Evolutionary conservation across 2,329 filamentous ascomycete species (phyloP).

Genomic region (Diaporthe sp.): DNA sequence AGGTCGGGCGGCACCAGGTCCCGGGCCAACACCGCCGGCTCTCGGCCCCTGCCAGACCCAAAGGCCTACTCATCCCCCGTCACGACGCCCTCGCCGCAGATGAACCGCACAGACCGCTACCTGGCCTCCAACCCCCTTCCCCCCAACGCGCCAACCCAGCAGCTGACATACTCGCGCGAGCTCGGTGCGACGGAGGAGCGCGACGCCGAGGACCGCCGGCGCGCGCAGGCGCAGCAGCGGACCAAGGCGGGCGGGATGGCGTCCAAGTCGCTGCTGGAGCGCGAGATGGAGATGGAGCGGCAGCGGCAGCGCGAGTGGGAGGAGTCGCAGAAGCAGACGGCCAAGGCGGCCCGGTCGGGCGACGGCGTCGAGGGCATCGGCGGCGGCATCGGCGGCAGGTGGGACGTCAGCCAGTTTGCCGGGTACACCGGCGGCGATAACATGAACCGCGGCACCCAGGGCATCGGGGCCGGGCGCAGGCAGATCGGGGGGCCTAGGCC

Average conservation of each 20-base stretch:
- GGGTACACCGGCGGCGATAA: constrained; percentile 82
- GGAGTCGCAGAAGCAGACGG: constrained; percentile 75
- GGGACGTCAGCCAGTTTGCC: constrained; percentile 82
- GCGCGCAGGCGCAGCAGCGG: constrained; percentile 68
- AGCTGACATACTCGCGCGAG: constrained; percentile 60
- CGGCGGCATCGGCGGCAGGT: constrained; percentile 75
- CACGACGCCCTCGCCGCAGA: constrained; percentile 41
- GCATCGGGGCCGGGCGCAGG: constrained; percentile 77
- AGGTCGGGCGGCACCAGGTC: constrained; percentile 50
- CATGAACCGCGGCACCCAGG: constrained; percentile 75
- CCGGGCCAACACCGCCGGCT: constrained; percentile 50
- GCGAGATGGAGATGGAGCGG: constrained; percentile 84
- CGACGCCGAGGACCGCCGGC: constrained; percentile 72
- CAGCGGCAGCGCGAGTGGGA: constrained; percentile 86
- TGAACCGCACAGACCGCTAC: constrained; percentile 69
- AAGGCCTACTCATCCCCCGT: constrained; percentile 48
- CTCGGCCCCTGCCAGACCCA: constrained; percentile 68
- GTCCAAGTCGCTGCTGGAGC: constrained; percentile 78
- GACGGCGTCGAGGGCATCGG: constrained; percentile 72
- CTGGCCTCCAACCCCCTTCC: constrained; percentile 68
- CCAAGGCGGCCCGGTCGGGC: constrained; percentile 62
- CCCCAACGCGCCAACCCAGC: constrained; percentile 43
- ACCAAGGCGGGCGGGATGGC: constrained; percentile 75
- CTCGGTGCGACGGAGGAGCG: constrained; percentile 71
- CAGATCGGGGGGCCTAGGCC: constrained; percentile 86